phyloP scores from a whole-genome alignment of 2,329 filamentous ascomycete genomes.

The Magnaporthiopsis rhizophila region DNA sequence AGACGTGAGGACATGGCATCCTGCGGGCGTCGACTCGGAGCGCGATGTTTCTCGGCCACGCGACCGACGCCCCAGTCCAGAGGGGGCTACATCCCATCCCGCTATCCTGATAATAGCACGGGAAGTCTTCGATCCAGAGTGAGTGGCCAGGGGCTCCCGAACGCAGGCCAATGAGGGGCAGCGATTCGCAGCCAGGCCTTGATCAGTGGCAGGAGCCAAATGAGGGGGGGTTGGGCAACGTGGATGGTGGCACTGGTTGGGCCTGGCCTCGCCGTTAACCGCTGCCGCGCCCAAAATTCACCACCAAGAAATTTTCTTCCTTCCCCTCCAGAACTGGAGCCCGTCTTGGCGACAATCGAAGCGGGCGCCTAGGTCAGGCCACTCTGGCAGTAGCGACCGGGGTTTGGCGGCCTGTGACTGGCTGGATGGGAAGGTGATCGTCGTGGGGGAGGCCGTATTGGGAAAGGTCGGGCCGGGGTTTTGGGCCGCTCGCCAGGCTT shows the following conservation, averaged over 20 bases:
- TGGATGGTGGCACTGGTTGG: background rate
- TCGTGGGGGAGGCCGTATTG: background rate
- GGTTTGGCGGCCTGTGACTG: slow-evolving; percentile 2
- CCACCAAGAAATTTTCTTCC: background rate
- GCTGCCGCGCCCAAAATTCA: background rate
- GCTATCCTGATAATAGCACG: background rate
- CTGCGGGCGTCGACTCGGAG: background rate
- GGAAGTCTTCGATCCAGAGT: background rate
- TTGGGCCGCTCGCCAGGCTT: background rate
- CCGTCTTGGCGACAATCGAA: background rate
- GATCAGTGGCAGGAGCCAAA: background rate
- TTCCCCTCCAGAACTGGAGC: background rate
- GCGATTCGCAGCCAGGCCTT: background rate
- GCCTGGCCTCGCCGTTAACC: too few relatives aligned
- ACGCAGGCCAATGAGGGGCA: background rate
- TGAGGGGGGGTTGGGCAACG: background rate
- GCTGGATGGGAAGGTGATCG: background rate
- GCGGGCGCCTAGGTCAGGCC: slow-evolving; percentile 7
- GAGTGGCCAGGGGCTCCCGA: too few relatives aligned
- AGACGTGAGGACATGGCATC: background rate
- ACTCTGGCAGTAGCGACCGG: slow-evolving; percentile 1
- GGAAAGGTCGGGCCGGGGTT: background rate
- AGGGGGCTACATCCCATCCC: background rate
- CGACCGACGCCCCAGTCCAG: background rate
- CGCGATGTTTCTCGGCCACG: background rate